These are phyloP conservation scores for Globisporangium lucens DNA, from an alignment of 352 stramenopile species.

Conservation along the genomic window DNA sequence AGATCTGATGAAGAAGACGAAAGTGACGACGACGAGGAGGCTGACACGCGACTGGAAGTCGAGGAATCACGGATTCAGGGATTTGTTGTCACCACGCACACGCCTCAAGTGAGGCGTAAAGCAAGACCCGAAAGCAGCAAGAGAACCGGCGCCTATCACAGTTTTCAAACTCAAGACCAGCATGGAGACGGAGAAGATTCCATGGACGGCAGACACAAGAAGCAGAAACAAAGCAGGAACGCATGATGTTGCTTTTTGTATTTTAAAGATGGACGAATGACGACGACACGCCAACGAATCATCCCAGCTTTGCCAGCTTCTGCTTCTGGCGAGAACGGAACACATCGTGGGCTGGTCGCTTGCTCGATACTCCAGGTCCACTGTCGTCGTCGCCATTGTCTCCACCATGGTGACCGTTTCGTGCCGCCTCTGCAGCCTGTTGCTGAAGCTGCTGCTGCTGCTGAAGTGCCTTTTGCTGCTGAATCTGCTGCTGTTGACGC, in stretches of 20 bases:
- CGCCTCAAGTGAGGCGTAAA: constrained; percentile 16
- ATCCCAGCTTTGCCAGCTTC: constrained; percentile 79
- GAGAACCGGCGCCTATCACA: background rate
- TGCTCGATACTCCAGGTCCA: constrained; percentile 61
- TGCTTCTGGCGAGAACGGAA: constrained; percentile 85
- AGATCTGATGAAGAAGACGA: constrained; percentile 26
- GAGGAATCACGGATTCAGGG: background rate
- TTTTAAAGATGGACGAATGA: constrained; percentile 16
- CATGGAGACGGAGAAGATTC: background rate
- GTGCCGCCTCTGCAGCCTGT: constrained; percentile 42
- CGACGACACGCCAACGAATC: constrained; percentile 11
- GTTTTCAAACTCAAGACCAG: background rate
- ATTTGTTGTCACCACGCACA: constrained; percentile 6
- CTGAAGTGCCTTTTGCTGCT: constrained; percentile 49
- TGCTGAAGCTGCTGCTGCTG: constrained; percentile 56
- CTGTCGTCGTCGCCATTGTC: constrained; percentile 35
- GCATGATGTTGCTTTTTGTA: constrained; percentile 19
- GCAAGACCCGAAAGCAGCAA: background rate
- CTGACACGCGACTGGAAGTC: constrained; percentile 16
- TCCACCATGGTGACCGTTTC: constrained; percentile 37
- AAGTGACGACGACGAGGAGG: constrained; percentile 44
- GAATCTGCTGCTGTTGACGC: constrained; percentile 61
- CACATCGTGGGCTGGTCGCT: constrained; percentile 81
- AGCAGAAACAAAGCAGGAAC: constrained; percentile 29
- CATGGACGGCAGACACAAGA: constrained; percentile 32